Evolutionary conservation across 345 rosid species (phyloP).

Genomic region (Brassica juncea): DNA sequence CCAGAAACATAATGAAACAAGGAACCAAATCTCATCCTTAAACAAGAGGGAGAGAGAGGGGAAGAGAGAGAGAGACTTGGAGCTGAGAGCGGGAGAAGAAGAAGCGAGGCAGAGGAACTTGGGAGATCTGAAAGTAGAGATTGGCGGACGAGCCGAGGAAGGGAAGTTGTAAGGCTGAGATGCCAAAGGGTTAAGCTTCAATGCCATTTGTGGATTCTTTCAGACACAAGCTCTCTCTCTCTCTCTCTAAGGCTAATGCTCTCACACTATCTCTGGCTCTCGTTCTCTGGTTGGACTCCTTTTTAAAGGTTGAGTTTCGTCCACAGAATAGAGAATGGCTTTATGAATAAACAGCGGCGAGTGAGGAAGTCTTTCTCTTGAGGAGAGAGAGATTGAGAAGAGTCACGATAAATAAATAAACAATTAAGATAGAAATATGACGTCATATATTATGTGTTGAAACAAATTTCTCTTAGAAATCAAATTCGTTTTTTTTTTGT

Average conservation of each 20-base stretch:
- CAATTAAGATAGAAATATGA: not conserved
- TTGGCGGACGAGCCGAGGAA: conserved; percentile 61
- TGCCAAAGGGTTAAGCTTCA: conserved; percentile 62
- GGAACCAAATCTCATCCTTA: conserved; percentile 24
- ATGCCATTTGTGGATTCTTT: conserved; percentile 49
- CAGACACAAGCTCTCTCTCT: not conserved
- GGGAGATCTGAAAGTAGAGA: conserved; percentile 72
- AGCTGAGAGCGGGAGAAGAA: conserved; percentile 69
- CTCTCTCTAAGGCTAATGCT: not conserved
- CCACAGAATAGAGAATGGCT: conserved; percentile 39
- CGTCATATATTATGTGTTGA: conserved; percentile 8
- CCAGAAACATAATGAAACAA: conserved; percentile 5
- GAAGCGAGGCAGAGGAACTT: conserved; percentile 51
- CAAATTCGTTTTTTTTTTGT: not conserved
- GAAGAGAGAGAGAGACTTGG: conserved; percentile 49
- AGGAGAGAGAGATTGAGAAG: not conserved
- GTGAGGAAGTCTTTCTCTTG: not conserved
- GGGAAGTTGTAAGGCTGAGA: conserved; percentile 58
- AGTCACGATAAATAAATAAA: not conserved
- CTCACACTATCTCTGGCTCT: not conserved
- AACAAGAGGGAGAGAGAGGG: not conserved
- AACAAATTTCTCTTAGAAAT: not conserved
- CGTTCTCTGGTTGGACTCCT: not conserved
- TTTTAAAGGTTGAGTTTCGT: conserved; percentile 37
- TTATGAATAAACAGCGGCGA: conserved; percentile 29